Base-by-base conservation (phyloP, 208 protist species). In the Trypanosoma vivax region DNA sequence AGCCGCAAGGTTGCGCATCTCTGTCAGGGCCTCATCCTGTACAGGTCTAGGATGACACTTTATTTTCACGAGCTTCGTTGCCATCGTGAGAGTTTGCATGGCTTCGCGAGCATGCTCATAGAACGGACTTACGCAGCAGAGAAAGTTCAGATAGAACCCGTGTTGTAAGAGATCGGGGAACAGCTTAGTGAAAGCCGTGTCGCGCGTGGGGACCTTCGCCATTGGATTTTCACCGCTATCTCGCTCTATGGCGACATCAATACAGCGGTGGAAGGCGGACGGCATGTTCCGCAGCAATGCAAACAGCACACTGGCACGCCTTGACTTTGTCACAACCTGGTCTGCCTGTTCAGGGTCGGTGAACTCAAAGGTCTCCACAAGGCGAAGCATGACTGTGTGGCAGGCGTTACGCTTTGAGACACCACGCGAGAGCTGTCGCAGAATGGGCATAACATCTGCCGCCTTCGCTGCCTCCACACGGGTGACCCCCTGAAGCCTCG, bases 351-450 rank as follows among this genome's bases (percentile, higher is more conserved):
- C 76, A 6, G 86, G 81, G 52, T 93, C 86, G 7, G 70, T 51
- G 60, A 93, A 93, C 55, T 83, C 70, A 52, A 85, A 88, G 3
- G 86, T 85, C 60, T 93, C 82, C 2, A 79, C 85, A 66, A 93
- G 83, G 65, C 74, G 81, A 28, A 93, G 34, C 16, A 45, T 69
- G 14, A 93, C 76, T 0, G 74, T 80, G 61, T 90, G 82, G 9
- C 77, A 85, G 60, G 56, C 56, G 69, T 72, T 87, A 23, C 82
- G 86, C 66, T 81, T 82, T 27, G 64, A 38, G 5, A 78, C 69
- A 18, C 68, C 51, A 31, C 62, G 70, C 24, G 65, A 28, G 6
- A 88, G 49, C 48, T 93, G 68, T 41, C 72, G 60, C 10, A 93
- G 37, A 5, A 65, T n/a, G 16, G 56, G 50, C 4, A 68, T 55